phyloP scores from a whole-genome alignment of 139 green algal genomes.

The Raphidocelis subcapitata region DNA sequence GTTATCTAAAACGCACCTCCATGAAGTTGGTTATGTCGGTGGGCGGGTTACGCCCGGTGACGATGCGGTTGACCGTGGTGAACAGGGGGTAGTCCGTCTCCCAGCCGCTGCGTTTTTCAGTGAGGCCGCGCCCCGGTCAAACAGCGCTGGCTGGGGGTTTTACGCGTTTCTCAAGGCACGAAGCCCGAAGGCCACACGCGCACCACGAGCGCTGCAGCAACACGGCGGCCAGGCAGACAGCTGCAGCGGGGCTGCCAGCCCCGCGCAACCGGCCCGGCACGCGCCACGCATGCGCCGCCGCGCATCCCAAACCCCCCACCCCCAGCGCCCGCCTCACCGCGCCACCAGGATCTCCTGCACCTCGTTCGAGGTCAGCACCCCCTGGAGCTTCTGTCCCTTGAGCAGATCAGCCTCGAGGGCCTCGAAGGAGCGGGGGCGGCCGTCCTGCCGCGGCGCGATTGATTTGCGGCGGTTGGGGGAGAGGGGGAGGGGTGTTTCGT shows the following conservation, averaged over 20 bases:
- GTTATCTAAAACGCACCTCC: constrained; percentile 4
- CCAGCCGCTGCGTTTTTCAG: constrained; percentile 33
- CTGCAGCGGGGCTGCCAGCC: too few relatives aligned
- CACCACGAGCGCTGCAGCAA: too few relatives aligned
- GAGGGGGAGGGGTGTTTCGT: too few relatives aligned
- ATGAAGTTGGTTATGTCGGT: constrained; percentile 40
- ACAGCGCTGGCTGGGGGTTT: too few relatives aligned
- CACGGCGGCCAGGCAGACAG: too few relatives aligned
- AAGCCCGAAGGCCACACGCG: too few relatives aligned
- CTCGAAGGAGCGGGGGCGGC: constrained; percentile 40
- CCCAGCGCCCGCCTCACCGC: background rate
- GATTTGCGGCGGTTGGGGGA: too few relatives aligned
- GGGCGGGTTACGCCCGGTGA: constrained; percentile 39
- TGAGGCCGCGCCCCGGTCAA: too few relatives aligned
- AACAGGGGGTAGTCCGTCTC: constrained; percentile 71
- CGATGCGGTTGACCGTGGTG: constrained; percentile 70
- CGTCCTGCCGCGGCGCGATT: constrained; percentile 16
- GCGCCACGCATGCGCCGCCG: too few relatives aligned
- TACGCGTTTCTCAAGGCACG: too few relatives aligned
- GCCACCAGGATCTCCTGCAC: constrained; percentile 65
- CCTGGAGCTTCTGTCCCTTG: constrained; percentile 80
- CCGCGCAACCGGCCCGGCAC: too few relatives aligned
- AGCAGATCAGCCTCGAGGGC: constrained; percentile 67
- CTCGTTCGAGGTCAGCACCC: constrained; percentile 73
- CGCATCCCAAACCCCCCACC: too few relatives aligned